phyloP scores from a whole-genome alignment of 1,284 basidiomycete genomes.

The Abortiporus biennis region DNA sequence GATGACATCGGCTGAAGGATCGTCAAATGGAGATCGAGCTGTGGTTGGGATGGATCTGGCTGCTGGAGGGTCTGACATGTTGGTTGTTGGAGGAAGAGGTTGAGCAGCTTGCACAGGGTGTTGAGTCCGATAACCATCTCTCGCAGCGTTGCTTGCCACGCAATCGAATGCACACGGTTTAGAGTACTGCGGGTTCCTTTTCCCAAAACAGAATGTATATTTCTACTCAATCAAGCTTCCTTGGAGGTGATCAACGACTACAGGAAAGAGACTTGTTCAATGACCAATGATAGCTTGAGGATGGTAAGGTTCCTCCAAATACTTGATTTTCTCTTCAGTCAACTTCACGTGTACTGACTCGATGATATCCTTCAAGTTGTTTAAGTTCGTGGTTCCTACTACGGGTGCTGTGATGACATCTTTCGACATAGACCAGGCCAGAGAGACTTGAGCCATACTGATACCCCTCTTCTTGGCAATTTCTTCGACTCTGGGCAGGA shows the following conservation, averaged over 20 bases:
- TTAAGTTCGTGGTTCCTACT: conserved; percentile 43
- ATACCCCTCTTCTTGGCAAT: conserved; percentile 43
- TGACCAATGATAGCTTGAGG: conserved; percentile 5
- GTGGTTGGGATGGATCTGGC: not conserved
- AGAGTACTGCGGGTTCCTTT: too few species aligned
- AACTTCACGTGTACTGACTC: conserved; percentile 13
- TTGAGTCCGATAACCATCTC: too few species aligned
- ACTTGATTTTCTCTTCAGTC: conserved; percentile 7
- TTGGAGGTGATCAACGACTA: too few species aligned
- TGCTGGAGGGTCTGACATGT: too few species aligned
- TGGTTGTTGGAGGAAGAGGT: too few species aligned
- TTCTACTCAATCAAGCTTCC: too few species aligned
- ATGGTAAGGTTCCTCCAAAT: conserved; percentile 5
- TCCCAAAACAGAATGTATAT: too few species aligned
- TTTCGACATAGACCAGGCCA: conserved; percentile 41
- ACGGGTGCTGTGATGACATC: conserved; percentile 48
- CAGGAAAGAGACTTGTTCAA: too few species aligned
- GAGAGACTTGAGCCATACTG: conserved; percentile 51
- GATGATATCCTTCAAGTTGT: conserved; percentile 44
- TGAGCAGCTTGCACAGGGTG: too few species aligned
- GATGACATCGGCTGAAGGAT: conserved; percentile 23
- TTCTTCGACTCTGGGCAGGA: conserved; percentile 43
- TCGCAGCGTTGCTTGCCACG: too few species aligned
- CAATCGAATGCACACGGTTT: too few species aligned
- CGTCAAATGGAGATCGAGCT: conserved; percentile 13